phyloP scores from a whole-genome alignment of 352 stramenopile species.

The Globisporangium rhizosaccharum region DNA sequence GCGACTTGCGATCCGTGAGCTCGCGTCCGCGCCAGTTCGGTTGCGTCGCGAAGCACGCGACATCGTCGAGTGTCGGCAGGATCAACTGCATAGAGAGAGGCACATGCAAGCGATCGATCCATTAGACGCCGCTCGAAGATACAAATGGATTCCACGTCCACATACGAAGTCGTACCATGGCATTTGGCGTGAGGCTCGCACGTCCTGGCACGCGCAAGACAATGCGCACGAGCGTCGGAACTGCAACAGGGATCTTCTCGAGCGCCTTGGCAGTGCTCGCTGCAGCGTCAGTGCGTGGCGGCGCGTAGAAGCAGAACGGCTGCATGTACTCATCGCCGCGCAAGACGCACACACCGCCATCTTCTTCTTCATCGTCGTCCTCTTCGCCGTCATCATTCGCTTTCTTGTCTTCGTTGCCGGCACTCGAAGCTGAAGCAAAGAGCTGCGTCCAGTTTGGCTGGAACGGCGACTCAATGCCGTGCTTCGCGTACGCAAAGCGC shows the following conservation, averaged over 20 bases:
- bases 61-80: conserved; percentile 23
- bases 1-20: conserved; percentile 9
- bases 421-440: conserved; percentile 16
- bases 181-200: conserved; percentile 46
- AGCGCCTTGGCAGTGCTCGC: background rate
- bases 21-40: conserved; percentile 31
- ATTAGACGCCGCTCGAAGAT: background rate
- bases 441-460: conserved; percentile 52
- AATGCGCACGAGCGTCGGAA: conserved; percentile 70
- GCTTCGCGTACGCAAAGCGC: conserved; percentile 57
- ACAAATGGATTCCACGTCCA: too few species aligned
- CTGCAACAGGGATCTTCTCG: conserved; percentile 39
- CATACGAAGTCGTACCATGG: conserved; percentile 36
- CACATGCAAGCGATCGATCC: conserved; percentile 2
- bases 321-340: conserved; percentile 60
- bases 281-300: background rate
- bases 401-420: background rate
- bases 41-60: conserved; percentile 19
- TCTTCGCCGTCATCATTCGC: background rate
- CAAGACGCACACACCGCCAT: conserved; percentile 37
- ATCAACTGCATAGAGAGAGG: conserved; percentile 21
- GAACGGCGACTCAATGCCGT: conserved; percentile 50
- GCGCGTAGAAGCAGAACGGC: conserved; percentile 55
- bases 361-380: conserved; percentile 10
- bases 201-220: conserved; percentile 45